phyloP scores from a whole-genome alignment of 441 rosid species.

The Populus hybrid region DNA sequence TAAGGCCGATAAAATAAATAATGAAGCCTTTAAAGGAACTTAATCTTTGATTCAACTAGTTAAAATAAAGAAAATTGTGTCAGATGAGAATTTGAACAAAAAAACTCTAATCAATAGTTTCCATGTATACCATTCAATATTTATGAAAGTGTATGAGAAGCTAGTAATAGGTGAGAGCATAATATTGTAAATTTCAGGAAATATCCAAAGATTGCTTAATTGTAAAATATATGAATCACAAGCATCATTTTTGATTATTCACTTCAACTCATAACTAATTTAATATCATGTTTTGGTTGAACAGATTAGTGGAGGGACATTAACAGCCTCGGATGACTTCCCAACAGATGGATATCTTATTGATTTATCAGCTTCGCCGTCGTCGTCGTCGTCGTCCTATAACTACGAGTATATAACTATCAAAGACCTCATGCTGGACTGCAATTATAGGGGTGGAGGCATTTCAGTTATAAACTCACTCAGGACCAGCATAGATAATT shows the following conservation, averaged over 20 bases:
- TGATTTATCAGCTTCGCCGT: slow-evolving; percentile 54
- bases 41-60: neutral
- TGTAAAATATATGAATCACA: too few species aligned
- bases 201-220: too few species aligned
- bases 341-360: slow-evolving; percentile 67
- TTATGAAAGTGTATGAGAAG: neutral
- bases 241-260: neutral
- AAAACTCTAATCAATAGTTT: neutral
- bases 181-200: too few species aligned
- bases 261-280: neutral
- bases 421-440: slow-evolving; percentile 68
- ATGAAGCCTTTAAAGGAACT: neutral
- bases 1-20: neutral
- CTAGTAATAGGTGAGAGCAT: neutral
- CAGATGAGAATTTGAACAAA: neutral
- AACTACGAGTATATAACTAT: slow-evolving; percentile 73
- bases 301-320: slow-evolving; percentile 81
- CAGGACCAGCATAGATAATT: slow-evolving; percentile 75
- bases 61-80: neutral
- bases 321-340: slow-evolving; percentile 67
- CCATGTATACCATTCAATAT: neutral
- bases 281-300: slow-evolving; percentile 3
- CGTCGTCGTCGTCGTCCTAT: slow-evolving; percentile 33
- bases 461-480: slow-evolving; percentile 69
- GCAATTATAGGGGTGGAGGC: slow-evolving; percentile 80